Conservation (phyloP, 306 rosid genomes). For the Ceratonia siliqua region DNA sequence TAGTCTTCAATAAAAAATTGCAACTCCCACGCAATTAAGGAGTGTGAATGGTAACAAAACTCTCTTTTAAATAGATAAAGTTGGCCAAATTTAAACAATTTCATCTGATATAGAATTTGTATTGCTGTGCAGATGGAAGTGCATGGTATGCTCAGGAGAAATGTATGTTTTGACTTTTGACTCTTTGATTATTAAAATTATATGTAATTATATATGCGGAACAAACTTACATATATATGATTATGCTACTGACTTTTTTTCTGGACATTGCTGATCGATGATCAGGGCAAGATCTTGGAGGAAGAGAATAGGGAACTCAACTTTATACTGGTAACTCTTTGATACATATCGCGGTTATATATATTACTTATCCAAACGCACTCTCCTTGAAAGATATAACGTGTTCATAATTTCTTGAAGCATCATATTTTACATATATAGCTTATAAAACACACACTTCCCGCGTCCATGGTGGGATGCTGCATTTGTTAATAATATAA, state of each 20-base stretch:
- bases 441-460: neutral
- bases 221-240: neutral
- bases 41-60: neutral
- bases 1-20: neutral
- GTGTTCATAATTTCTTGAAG: neutral
- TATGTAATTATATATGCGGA: neutral
- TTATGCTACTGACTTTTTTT: neutral
- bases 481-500: neutral
- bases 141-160: conserved; percentile 40
- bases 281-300: conserved; percentile 54
- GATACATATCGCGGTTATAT: neutral
- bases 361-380: neutral
- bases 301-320: conserved; percentile 58
- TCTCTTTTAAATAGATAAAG: neutral
- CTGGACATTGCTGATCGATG: conserved; percentile 5
- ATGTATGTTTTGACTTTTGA: conserved; percentile 48
- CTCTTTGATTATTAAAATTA: neutral
- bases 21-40: neutral
- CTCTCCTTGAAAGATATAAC: neutral
- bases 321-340: conserved; percentile 51
- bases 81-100: neutral
- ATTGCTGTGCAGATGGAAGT: conserved; percentile 51
- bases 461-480: neutral
- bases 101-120: neutral
- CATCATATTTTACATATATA: neutral